These are phyloP conservation scores for Whalleya microplaca DNA, from an alignment of 2,329 filamentous ascomycete species.

Conservation along the genomic window DNA sequence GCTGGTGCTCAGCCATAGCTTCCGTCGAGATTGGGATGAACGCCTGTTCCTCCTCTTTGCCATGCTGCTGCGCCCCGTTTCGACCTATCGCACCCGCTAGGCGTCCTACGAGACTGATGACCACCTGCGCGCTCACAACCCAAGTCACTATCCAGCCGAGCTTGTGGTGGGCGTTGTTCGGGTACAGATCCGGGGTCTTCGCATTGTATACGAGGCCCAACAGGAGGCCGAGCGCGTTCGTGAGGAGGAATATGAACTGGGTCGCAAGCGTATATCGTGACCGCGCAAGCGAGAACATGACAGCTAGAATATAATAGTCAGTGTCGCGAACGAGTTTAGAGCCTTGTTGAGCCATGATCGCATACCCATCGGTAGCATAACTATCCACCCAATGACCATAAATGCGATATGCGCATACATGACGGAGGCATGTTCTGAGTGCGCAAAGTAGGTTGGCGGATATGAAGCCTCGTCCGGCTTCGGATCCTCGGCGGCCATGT, in stretches of 20 bases:
- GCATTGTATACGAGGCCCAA: constrained; percentile 75
- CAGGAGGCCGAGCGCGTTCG: constrained; percentile 67
- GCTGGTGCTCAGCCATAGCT: constrained; percentile 56
- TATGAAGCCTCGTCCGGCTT: constrained; percentile 35
- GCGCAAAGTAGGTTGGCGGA: constrained; percentile 44
- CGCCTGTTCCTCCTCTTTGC: constrained; percentile 52
- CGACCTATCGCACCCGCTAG: constrained; percentile 52
- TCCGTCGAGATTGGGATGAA: constrained; percentile 67
- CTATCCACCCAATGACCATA: constrained; percentile 71
- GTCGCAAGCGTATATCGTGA: constrained; percentile 72
- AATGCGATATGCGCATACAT: constrained; percentile 65
- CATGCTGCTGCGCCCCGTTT: constrained; percentile 10
- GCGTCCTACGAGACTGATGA: constrained; percentile 67
- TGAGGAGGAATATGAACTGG: constrained; percentile 69
- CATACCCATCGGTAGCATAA: constrained; percentile 70
- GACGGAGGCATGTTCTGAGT: constrained; percentile 41
- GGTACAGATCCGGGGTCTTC: constrained; percentile 83
- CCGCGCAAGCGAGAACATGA: constrained; percentile 82
- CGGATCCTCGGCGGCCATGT: constrained; percentile 36
- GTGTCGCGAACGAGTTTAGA: background rate
- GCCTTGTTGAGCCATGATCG: background rate
- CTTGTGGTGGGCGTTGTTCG: constrained; percentile 85
- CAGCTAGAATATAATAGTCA: constrained; percentile 53
- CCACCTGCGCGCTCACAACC: constrained; percentile 70
- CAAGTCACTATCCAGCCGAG: constrained; percentile 83